Evolutionary conservation across 1,284 basidiomycete species (phyloP), one percentile per base, ranked within the genome.

Genomic region (Hypsizygus ulmarius): DNA sequence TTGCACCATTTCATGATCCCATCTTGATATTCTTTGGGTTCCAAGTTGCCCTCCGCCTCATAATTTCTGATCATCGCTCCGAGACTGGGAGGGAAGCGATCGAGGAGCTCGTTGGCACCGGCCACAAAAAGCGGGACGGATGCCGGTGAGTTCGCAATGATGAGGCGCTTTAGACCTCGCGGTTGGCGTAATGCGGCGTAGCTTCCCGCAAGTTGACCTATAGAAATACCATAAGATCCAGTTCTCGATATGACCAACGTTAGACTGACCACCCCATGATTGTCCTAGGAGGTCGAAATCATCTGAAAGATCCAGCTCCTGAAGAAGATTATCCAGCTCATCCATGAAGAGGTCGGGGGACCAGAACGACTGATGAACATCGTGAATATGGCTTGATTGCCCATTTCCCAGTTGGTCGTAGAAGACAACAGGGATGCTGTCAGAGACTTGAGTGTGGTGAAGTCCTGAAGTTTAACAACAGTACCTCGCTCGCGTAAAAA

Each of bases 141-240:
- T 6, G 67, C 62, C 12, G 65, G 61, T 10, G 66, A 61, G 38
- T 66, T 59, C 9, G 67, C 48, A 6, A 78, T 51, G 12, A 77
- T 53, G 6, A 81, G 64, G 4, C 57, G 64, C 37, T 64, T 65
- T n/a, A 81, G 49, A 1, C 74, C 73, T 3, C 51, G 47, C 0
- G 75, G 75, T 11, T 52, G 47, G 3, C 52, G 54, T 36, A 65
- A 43, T 37, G 66, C 59, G 38, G 21, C 21, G 21, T 25, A 25
- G 21, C 21, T 25, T 25, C 21, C 21, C 7, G 21, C 21, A 25
- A 25, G 21, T 25, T 25, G 21, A 25, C 21, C 21, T 25, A 25
- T 3, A 7, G 7, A 25, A 7, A 25, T 3, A 25, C 21, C 3
- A 4, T 25, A 3, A 25, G 21, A 3, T 25, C 21, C 4, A 25